Percentiles rank a stretch among this genome's conserved stretches.
These are phyloP conservation scores for Rhizopogon sp. DNA, from an alignment of 768 basidiomycete species.

Conservation along the genomic window DNA sequence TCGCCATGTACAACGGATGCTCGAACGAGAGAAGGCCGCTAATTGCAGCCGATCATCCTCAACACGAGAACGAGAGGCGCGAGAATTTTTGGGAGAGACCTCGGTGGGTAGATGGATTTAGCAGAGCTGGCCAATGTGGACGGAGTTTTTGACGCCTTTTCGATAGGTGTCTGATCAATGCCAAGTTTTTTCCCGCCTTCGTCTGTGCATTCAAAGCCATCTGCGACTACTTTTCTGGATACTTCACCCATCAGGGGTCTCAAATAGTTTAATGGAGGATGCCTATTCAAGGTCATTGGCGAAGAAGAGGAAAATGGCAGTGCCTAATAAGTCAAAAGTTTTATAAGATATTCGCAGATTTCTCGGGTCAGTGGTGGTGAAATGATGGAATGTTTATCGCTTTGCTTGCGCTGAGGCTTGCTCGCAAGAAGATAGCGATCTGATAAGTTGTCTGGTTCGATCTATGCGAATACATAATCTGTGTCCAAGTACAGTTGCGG, in stretches of 20 bases:
- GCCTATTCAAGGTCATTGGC: not conserved
- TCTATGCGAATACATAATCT: too few relatives aligned
- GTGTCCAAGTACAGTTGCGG: too few relatives aligned
- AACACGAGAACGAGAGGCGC: constrained; percentile 19
- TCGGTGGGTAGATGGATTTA: constrained; percentile 32
- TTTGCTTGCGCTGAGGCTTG: too few relatives aligned
- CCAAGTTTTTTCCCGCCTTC: constrained; percentile 3
- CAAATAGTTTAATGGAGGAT: constrained; percentile 7
- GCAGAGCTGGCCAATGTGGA: not conserved
- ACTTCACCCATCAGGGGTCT: constrained; percentile 17
- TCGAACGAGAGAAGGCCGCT: constrained; percentile 43
- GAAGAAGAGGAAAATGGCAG: too few relatives aligned
- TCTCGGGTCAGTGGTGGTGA: too few relatives aligned
- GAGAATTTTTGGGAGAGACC: constrained; percentile 30
- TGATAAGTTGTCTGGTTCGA: too few relatives aligned
- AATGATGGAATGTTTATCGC: too few relatives aligned
- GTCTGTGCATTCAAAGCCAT: constrained; percentile 17
- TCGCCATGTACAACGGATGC: constrained; percentile 85
- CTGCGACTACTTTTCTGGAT: constrained; percentile 18
- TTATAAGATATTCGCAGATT: too few relatives aligned
- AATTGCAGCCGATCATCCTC: constrained; percentile 18
- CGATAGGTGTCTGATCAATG: constrained; percentile 7
- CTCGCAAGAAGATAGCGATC: too few relatives aligned
- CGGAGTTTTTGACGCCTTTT: not conserved
- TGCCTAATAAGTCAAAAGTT: too few relatives aligned